Evolutionary conservation across 2,329 filamentous ascomycete species (phyloP).

Genomic region (Colletotrichum plurivorum): DNA sequence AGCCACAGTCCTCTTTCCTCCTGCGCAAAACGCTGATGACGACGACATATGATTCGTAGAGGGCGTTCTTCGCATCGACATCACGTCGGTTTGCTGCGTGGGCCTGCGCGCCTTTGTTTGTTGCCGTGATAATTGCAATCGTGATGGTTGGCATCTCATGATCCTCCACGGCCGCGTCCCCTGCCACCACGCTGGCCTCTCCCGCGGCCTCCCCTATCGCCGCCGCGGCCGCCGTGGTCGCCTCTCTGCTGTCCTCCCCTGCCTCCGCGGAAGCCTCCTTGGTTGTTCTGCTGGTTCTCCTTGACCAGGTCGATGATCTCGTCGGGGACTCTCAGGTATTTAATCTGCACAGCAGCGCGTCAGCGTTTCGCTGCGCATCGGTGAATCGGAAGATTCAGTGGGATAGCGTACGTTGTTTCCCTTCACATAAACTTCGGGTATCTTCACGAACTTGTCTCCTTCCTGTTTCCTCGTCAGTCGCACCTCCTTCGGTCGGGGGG

Average conservation of each 20-base stretch:
- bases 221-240: conserved; percentile 70
- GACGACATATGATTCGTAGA: background rate
- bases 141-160: background rate
- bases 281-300: conserved; percentile 87
- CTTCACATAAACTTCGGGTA: conserved; percentile 96
- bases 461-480: conserved; percentile 68
- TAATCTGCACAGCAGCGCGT: conserved; percentile 77
- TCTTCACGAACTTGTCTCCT: conserved; percentile 91
- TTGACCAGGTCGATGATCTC: conserved; percentile 96
- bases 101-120: background rate
- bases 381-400: background rate
- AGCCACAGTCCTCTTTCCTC: conserved; percentile 4
- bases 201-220: conserved; percentile 69
- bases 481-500: background rate
- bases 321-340: conserved; percentile 96
- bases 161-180: conserved; percentile 37
- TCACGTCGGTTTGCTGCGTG: background rate
- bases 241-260: conserved; percentile 71
- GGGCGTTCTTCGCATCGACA: background rate
- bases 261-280: conserved; percentile 74
- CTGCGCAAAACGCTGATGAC: conserved; percentile 1
- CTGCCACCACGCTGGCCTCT: conserved; percentile 52
- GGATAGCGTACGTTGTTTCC: conserved; percentile 88
- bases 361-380: conserved; percentile 18
- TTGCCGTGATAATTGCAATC: conserved; percentile 10